Conservation (phyloP, 257 asterid genomes). For the Solanum sejunctum region DNA sequence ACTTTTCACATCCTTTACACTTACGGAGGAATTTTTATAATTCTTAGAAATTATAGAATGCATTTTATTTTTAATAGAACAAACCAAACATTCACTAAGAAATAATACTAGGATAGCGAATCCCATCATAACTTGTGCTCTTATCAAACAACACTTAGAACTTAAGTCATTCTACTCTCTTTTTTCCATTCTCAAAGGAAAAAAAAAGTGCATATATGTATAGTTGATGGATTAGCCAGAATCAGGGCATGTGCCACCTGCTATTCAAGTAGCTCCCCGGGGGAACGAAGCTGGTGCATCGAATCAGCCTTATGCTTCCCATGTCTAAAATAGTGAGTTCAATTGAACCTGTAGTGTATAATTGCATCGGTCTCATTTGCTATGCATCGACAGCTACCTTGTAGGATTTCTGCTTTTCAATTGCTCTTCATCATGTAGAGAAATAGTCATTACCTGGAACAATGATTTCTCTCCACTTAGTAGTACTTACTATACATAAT, state of each 20-base stretch:
- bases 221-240: background rate
- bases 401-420: background rate
- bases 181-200: background rate
- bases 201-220: background rate
- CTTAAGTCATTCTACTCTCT: background rate
- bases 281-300: too few species aligned
- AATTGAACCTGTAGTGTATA: background rate
- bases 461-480: background rate
- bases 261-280: too few species aligned
- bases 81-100: background rate
- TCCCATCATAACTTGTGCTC: background rate
- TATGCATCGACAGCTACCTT: background rate
- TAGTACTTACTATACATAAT: background rate
- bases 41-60: too few species aligned
- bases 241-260: too few species aligned
- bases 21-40: background rate
- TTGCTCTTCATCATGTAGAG: background rate
- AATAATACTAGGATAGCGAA: background rate
- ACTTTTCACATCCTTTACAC: accelerated
- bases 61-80: background rate
- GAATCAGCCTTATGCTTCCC: too few species aligned
- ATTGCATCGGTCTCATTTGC: background rate
- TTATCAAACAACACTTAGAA: background rate
- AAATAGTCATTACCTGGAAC: background rate
- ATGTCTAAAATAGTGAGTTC: background rate